A percentile compares a stretch with the other conserved stretches of the same genome.
phyloP scores from a whole-genome alignment of 1,284 basidiomycete genomes.

The Ganoderma lucidum region DNA sequence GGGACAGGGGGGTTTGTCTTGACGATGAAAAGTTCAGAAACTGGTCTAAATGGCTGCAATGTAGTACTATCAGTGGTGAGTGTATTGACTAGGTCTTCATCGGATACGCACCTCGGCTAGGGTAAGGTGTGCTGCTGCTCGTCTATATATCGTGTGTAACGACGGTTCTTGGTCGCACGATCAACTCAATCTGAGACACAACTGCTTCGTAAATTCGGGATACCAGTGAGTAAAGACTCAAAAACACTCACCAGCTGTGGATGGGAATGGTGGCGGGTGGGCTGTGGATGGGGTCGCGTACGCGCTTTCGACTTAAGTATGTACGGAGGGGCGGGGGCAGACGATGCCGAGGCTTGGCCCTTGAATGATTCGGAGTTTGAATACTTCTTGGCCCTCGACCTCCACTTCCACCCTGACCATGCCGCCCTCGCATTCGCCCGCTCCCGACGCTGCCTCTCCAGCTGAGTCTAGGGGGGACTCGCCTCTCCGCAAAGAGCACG shows the following conservation, averaged over 20 bases:
- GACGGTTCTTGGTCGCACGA: not conserved
- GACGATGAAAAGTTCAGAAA: not conserved
- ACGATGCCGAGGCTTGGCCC: constrained; percentile 10
- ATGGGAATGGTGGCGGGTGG: constrained; percentile 5
- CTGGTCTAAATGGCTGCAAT: not conserved
- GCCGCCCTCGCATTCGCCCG: constrained; percentile 30
- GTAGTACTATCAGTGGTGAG: no score
- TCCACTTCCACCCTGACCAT: constrained; percentile 27
- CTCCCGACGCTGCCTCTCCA: constrained; percentile 24
- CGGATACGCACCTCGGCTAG: constrained; percentile 1
- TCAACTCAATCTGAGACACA: not conserved
- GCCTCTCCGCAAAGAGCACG: constrained; percentile 10
- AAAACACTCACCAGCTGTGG: not conserved
- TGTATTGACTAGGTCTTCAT: no score
- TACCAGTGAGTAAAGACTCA: not conserved
- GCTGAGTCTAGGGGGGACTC: constrained; percentile 13
- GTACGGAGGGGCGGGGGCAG: not conserved
- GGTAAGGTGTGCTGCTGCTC: not conserved
- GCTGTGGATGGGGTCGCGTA: constrained; percentile 8
- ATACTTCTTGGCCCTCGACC: constrained; percentile 31
- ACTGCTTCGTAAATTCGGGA: not conserved
- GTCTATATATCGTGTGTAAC: not conserved
- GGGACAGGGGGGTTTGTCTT: not conserved
- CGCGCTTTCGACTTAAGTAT: no score
- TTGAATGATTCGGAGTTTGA: constrained; percentile 25